phyloP scores from a whole-genome alignment of 2,329 filamentous ascomycete genomes.

The Exophiala viscosa region DNA sequence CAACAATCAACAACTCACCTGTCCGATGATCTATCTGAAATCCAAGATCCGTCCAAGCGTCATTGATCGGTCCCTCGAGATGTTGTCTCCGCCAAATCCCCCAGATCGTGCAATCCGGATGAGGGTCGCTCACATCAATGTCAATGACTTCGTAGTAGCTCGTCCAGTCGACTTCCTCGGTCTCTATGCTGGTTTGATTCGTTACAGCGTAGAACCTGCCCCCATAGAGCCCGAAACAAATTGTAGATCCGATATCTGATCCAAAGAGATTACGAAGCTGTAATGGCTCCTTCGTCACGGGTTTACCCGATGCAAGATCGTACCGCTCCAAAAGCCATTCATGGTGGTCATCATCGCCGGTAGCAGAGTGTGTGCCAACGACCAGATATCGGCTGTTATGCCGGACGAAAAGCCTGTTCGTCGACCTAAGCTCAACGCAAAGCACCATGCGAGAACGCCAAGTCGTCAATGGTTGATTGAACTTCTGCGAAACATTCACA shows the following conservation, averaged over 20 bases:
- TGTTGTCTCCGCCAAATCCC: constrained; percentile 21
- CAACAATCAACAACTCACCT: constrained; percentile 59
- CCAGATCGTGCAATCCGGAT: constrained; percentile 33
- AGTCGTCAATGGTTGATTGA: background rate
- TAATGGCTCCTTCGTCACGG: constrained; percentile 44
- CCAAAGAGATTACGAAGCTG: constrained; percentile 59
- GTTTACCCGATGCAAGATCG: constrained; percentile 42
- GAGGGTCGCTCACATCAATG: constrained; percentile 50
- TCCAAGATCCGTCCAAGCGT: constrained; percentile 67
- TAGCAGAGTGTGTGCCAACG: constrained; percentile 61
- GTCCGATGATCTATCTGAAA: constrained; percentile 59
- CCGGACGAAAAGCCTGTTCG: constrained; percentile 62
- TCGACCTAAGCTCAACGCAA: constrained; percentile 42
- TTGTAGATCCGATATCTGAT: constrained; percentile 60
- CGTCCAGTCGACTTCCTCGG: constrained; percentile 62
- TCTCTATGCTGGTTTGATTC: constrained; percentile 59
- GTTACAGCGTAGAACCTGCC: constrained; percentile 67
- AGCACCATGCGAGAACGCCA: constrained; percentile 39
- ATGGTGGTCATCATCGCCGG: constrained; percentile 52
- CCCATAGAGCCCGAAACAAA: constrained; percentile 69
- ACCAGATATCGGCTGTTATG: constrained; percentile 61
- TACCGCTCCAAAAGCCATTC: constrained; percentile 62
- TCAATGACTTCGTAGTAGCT: constrained; percentile 67
- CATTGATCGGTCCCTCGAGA: constrained; percentile 52
- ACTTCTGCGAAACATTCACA: constrained; percentile 40